Base-by-base conservation (phyloP, 2,329 filamentous ascomycete genomes). In the Talaromyces albobiverticillius region DNA sequence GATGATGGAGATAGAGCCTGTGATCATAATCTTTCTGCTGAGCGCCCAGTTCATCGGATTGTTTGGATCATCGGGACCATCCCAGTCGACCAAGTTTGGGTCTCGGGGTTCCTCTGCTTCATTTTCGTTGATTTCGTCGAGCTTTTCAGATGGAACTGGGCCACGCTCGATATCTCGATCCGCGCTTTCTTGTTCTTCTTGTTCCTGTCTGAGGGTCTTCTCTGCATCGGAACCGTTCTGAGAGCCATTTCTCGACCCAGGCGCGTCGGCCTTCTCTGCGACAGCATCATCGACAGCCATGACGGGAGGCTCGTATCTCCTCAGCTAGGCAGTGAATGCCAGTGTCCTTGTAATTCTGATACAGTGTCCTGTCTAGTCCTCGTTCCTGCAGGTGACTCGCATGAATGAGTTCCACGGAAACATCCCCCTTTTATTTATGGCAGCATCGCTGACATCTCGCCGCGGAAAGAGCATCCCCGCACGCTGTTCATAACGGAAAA, bases 41-140 rank as follows among this genome's bases (percentile, higher is more conserved):
- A 61, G 60, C 2, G 75, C 61, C 83, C 84, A 88, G 64, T 87
- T 88, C 58, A 79, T 67, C 0, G 85, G 84, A 55, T 86, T 84
- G 32, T 75, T 68, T 1, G 79, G 78, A 52, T 85, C 83, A 52
- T 81, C 67, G 0, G 78, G 76, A 0, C 79, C 77, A 59, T 86
- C 81, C 81, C 83, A 88, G 55, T 77, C 78, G 11, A 87, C 79
- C 11, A 82, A 68, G 56, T 82, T 77, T 2, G 77, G 74, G 57
- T 82, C 59, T 8, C 38, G 32, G 43, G 46, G 23, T 22, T 47
- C 26, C 5, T 29, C 46, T n/a, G 45, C 3, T 4, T 14, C 31
- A 16, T 42, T 38, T 18, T 46, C 53, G 11, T 47, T 46, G 3
- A 32, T 4, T 11, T 45, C 11, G 10, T 36, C 22, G 4, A 16